Conservation (phyloP, 2,329 filamentous ascomycete species). For the Botryotinia globosa region DNA sequence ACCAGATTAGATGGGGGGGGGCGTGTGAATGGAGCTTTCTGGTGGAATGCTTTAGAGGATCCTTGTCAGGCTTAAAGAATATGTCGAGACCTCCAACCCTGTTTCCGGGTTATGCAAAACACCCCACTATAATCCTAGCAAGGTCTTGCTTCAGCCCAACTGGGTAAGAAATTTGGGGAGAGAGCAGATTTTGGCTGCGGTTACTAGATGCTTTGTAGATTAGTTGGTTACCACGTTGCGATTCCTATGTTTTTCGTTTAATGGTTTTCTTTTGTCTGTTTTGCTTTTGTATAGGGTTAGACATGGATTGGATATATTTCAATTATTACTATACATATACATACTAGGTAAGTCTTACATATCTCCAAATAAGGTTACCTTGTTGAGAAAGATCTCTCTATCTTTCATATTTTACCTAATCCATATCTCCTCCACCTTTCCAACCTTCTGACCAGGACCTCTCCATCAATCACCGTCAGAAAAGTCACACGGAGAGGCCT, state of each 20-base stretch:
- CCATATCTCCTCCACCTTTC: constrained; percentile 9
- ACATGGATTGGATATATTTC: neutral
- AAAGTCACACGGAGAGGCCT: constrained; percentile 9
- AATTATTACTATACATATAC: neutral
- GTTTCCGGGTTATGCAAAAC: constrained; percentile 17
- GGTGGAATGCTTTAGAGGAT: neutral
- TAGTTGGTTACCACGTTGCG: neutral
- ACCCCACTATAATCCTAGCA: constrained; percentile 17
- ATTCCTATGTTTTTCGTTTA: neutral
- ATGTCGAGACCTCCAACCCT: constrained; percentile 12
- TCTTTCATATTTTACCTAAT: neutral
- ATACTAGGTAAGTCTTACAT: neutral
- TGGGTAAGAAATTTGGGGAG: constrained; percentile 1
- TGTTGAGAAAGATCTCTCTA: neutral
- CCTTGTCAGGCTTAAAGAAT: constrained; percentile 3
- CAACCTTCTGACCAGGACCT: constrained; percentile 14
- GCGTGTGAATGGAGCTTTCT: neutral
- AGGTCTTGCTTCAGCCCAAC: constrained; percentile 21
- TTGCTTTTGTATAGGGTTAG: neutral
- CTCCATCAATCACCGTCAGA: neutral
- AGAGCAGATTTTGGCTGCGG: neutral
- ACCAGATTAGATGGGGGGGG: neutral
- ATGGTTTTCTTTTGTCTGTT: neutral
- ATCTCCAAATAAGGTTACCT: neutral
- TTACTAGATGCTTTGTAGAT: constrained; percentile 10